These are phyloP conservation scores for Gossypium schwendimanii DNA, from an alignment of 441 rosid species.

Conservation along the genomic window DNA sequence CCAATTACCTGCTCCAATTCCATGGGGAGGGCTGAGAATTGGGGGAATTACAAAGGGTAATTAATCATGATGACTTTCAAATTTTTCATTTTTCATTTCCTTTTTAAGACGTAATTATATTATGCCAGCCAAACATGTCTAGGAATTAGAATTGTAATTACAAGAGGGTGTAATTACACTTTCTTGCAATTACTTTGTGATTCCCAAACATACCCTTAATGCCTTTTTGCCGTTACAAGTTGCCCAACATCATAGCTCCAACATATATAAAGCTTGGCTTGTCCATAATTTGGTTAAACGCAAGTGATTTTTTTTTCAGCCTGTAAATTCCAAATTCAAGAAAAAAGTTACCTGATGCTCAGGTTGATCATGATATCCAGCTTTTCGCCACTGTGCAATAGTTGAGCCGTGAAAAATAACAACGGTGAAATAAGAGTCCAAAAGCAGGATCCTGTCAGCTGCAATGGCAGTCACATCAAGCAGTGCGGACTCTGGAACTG, in stretches of 20 bases:
- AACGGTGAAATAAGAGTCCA: constrained; percentile 77
- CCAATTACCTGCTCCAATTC: too few species aligned
- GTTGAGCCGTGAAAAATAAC: constrained; percentile 91
- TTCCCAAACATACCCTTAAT: neutral
- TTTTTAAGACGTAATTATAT: too few species aligned
- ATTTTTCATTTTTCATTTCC: too few species aligned
- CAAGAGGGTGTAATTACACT: too few species aligned
- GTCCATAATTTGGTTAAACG: neutral
- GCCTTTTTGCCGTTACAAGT: neutral
- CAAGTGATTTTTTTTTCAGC: neutral
- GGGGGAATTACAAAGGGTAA: too few species aligned
- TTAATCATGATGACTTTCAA: too few species aligned
- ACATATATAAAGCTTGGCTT: neutral
- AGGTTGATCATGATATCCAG: constrained; percentile 82
- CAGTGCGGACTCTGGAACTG: constrained; percentile 76
- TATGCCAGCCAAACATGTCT: too few species aligned
- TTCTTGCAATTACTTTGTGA: too few species aligned
- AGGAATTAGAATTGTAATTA: too few species aligned
- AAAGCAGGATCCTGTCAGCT: constrained; percentile 76
- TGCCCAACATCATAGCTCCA: constrained; percentile 1
- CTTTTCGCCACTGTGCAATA: constrained; percentile 93
- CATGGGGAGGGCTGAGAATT: too few species aligned
- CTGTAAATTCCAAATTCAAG: constrained; percentile 7
- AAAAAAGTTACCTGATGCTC: constrained; percentile 66
- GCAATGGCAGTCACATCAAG: constrained; percentile 86